A percentile compares a stretch with the other conserved stretches of the same genome.
Evolutionary conservation across 116 monocot species (phyloP).

Genomic region (Phalaenopsis hybrid): DNA sequence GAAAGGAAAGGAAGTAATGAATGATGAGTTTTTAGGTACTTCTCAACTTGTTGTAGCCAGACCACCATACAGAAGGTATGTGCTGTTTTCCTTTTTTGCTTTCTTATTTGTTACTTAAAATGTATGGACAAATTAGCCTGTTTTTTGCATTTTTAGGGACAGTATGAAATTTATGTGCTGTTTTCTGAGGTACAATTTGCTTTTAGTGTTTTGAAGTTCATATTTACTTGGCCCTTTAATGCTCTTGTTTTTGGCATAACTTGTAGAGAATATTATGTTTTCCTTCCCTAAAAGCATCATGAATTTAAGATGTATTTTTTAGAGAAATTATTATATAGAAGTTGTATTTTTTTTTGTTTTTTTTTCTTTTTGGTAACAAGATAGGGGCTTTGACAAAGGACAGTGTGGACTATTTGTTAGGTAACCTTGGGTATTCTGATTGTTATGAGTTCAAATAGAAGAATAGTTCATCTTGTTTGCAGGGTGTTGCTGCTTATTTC

Average conservation of each 20-base stretch:
- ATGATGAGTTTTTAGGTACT: constrained; percentile 1
- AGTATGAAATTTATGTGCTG: not conserved
- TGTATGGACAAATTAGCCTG: not conserved
- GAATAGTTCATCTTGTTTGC: not conserved
- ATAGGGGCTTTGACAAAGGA: not conserved
- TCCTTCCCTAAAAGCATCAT: not conserved
- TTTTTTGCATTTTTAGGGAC: not conserved
- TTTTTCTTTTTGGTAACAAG: not conserved
- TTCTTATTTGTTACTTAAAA: not conserved
- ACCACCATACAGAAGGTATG: constrained; percentile 16
- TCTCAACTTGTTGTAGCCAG: constrained; percentile 1
- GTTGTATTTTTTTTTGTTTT: not conserved
- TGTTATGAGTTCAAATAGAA: not conserved
- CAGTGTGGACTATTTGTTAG: not conserved
- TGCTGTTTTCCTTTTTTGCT: not conserved
- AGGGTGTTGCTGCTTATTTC: not conserved
- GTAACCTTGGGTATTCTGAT: not conserved
- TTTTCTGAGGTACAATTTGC: not conserved
- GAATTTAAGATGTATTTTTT: not conserved
- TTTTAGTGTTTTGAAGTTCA: not conserved
- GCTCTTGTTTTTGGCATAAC: not conserved
- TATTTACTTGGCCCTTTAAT: not conserved
- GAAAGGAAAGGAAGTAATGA: constrained; percentile 15
- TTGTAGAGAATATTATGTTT: not conserved
- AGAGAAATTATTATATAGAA: not conserved